Evolutionary conservation across 208 protist species (phyloP), one percentile per base, ranked within the genome.

Genomic region (Trypanosomatidae sp.): DNA sequence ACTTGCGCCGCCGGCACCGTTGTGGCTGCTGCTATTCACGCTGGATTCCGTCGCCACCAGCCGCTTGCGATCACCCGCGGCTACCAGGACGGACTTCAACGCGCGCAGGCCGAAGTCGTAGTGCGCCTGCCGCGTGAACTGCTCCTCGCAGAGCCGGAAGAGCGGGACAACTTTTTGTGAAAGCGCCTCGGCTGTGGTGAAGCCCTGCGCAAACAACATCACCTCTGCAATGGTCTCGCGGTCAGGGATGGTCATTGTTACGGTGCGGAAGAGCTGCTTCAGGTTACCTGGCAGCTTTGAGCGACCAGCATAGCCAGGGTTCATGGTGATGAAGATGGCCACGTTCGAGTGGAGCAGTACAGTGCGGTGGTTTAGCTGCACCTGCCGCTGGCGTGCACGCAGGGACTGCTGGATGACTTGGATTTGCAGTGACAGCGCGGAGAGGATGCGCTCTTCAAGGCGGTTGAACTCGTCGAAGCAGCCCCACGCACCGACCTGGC

Each of bases 401-500:
- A 99, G 85, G 1, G 93, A 88, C 22, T 95, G 83, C 82, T 99
- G 99, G 60, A 99, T 99, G 46, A 91, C 91, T 77, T 99, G 97
- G 67, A 99, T 99, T 81, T 99, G 99, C 82, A 99, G 98, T 46
- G 99, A 99, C 17, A 99, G 98, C 15, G 99, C 99, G 15, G 99
- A 99, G 30, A 99, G 88, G 70, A 99, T 99, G 69, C 97, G 90
- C 88, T 99, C 99, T 76, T 99, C 98, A 0, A 99, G 91, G 55
- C 99, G 95, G 82, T 99, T 99, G 88, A 99, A 99, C 90, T 99
- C 99, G 88, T 99, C 99, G 82, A 99, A 99, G 89, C 99, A 99
- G 74, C 99, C 99, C 99, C 99, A 99, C 47, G 99, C 98, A 53
- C 99, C 99, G 55, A 99, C 99, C 76, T 99, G 98, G 83, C 99